phyloP scores from a whole-genome alignment of 805 yeast genomes.

The Saturnispora besseyi region DNA sequence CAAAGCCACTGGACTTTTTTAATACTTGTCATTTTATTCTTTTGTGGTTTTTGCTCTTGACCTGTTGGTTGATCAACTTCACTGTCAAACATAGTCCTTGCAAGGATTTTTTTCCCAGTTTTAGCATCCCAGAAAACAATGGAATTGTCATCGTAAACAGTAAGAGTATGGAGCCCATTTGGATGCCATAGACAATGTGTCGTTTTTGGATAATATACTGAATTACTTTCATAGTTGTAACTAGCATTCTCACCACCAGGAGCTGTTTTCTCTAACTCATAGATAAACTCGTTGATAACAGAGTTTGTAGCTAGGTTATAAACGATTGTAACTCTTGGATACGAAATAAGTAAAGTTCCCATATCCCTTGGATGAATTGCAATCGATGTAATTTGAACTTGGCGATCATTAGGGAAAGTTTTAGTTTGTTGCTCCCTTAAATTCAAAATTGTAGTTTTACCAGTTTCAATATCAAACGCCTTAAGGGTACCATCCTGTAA shows the following conservation, averaged over 20 bases:
- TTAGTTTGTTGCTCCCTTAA: conserved; percentile 63
- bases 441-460: conserved; percentile 52
- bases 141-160: conserved; percentile 75
- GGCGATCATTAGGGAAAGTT: conserved; percentile 46
- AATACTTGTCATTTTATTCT: conserved; percentile 33
- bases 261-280: conserved; percentile 56
- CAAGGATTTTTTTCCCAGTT: conserved; percentile 63
- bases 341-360: conserved; percentile 67
- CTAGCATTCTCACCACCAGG: conserved; percentile 55
- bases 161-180: conserved; percentile 75
- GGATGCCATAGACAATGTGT: conserved; percentile 77
- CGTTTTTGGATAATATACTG: conserved; percentile 23
- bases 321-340: conserved; percentile 56
- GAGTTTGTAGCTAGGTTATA: conserved; percentile 58
- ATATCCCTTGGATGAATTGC: conserved; percentile 87
- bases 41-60: conserved; percentile 14
- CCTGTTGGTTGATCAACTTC: conserved; percentile 47
- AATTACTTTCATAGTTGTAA: conserved; percentile 21
- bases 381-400: conserved; percentile 48
- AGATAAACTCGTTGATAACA: conserved; percentile 47
- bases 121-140: conserved; percentile 89
- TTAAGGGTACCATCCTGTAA: conserved; percentile 62
- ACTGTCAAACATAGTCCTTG: conserved; percentile 61
- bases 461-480: conserved; percentile 77
- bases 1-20: conserved; percentile 68